Conservation (phyloP, 108 stramenopile species). For the Nannochloropsis salina region DNA sequence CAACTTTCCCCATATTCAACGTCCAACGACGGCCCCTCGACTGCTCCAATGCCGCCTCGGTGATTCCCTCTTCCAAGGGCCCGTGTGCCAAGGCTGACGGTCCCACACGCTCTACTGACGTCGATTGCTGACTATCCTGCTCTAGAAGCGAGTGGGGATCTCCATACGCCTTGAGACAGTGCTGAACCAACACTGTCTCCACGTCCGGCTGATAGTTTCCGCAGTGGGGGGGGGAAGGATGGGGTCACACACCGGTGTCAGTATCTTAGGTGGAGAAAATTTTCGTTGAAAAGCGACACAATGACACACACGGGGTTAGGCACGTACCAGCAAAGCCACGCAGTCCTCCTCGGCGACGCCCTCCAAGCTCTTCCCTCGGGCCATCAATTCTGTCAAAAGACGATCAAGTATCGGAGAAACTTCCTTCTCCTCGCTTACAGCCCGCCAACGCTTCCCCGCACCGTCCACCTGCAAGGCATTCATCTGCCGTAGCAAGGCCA, state of each 20-base stretch:
- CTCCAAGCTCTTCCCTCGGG: neutral
- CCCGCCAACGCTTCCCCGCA: neutral
- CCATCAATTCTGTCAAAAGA: neutral
- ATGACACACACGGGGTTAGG: neutral
- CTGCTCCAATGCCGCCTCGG: neutral
- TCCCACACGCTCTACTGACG: neutral
- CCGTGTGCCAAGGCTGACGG: neutral
- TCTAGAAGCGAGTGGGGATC: neutral
- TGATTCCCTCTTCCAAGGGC: neutral
- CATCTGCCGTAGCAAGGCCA: neutral
- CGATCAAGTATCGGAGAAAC: neutral
- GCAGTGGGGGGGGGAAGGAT: neutral
- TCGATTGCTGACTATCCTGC: neutral
- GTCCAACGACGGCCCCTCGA: neutral
- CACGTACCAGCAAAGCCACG: neutral
- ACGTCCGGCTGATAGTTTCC: neutral
- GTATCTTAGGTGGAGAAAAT: neutral
- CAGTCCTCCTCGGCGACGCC: neutral
- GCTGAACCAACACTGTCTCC: neutral
- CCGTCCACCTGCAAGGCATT: slow-evolving; percentile 17
- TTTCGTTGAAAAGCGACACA: neutral
- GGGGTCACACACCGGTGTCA: neutral
- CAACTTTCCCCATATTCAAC: neutral
- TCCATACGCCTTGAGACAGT: neutral
- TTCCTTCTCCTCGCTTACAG: slow-evolving; percentile 15